Evolutionary conservation across 305 asterid species (phyloP), one percentile per base, ranked within the genome.

Genomic region (Fraxinus latifolia): DNA sequence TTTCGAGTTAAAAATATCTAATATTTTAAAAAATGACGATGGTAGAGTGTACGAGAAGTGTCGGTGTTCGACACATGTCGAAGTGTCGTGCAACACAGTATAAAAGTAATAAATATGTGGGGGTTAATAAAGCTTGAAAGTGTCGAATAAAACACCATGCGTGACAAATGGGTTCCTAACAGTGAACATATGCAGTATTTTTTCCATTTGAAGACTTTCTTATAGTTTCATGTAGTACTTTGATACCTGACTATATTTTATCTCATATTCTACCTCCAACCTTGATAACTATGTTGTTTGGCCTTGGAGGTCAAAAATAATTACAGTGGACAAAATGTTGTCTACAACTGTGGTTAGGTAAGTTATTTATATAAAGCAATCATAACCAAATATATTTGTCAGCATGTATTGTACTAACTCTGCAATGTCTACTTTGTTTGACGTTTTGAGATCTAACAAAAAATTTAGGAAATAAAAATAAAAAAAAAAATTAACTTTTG

Each of bases 111-210:
- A 60, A 73, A 53, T 27, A 19, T 6, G 75, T 25, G 58, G 74
- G 27, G 84, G 76, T 21, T 44, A 74, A 19, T 23, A 80, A 15
- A 79, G 53, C 81, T 74, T 79, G 27, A 17, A 62, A 21, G 17
- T 71, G 34, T 55, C 21, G 4, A 60, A 36, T 17, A 33, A 78
- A 19, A 77, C 70, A 55, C 80, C 47, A 32, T 21, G 65, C 65
- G 9, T 29, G 29, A 70, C 12, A 67, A 67, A 75, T 82, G 73
- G 12, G 14, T 39, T 81, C 32, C 53, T 67, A 25, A 76, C 8
- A 29, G 31, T 74, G 74, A 80, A 67, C 55, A n/a, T 29, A 79
- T 71, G 71, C 9, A 68, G 81, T 74, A 65, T 47, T 34, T 74
- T 44, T 77, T 32, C 47, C 50, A 31, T 83, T 27, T 27, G 12